Evolutionary conservation across 805 yeast species (phyloP), one percentile per base, ranked within the genome.

Genomic region (Candida sphagnicola): DNA sequence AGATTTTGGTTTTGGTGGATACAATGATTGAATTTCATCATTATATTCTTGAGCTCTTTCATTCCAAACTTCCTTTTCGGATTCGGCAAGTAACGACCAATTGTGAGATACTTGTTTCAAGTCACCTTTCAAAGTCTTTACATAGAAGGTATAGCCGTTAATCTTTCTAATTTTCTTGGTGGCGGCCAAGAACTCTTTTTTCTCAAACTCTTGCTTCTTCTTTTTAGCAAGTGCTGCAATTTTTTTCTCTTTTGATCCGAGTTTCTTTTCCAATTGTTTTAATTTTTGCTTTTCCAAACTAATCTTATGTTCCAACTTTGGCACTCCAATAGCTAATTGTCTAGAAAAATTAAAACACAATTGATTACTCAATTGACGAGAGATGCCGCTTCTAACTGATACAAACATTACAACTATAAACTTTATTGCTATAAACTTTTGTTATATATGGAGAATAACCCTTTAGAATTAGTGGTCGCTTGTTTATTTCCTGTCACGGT

Each of bases 1-100:
- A 4, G 49, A 43, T 37, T 57, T 56, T 25, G 74, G 74, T 47
- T 58, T 59, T 1, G 65, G 63, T 2, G 54, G 47, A 47, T 46
- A 63, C 18, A 49, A 41, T 6, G 33, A 31, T 38, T 53, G 41
- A 21, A 44, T 37, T 32, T 56, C 56, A 10, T 48, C 60, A 41
- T 63, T 62, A 46, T 48, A 43, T 31, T 48, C 53, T n/a, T 50
- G 51, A n/a, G 65, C 67, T 38, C 52, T 48, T 2, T 35, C 44
- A 14, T 43, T 38, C 42, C 37, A 64, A 4, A 31, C 43, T 11
- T 51, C 58, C 47, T 58, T 61, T 42, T 67, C 70, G 23, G 38
- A 40, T 5, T 45, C 55, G 8, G 56, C 30, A 46, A 67, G 56
- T 5, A 36, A 18, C 2, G 45, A 40, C 67, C 70, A 65, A 23